These are phyloP conservation scores for Ascoidea rubescens DNA, from an alignment of 805 yeast species.

Conservation along the genomic window DNA sequence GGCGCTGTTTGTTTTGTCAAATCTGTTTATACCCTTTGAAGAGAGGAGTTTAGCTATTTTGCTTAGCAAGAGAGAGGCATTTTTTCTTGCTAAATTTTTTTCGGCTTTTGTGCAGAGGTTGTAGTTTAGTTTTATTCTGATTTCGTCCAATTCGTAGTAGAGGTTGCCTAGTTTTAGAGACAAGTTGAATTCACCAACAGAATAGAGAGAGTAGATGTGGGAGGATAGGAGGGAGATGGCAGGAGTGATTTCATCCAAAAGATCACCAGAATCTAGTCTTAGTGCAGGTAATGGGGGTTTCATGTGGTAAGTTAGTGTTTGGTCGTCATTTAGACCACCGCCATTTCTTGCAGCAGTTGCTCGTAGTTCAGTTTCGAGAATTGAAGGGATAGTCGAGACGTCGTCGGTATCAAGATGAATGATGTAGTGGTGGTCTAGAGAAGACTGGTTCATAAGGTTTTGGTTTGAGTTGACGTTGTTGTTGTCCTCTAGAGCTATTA, in stretches of 20 bases:
- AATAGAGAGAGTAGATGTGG: constrained; percentile 56
- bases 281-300: constrained; percentile 46
- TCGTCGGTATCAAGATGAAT: constrained; percentile 14
- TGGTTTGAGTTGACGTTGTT: constrained; percentile 3
- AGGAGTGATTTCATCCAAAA: constrained; percentile 43
- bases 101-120: constrained; percentile 43
- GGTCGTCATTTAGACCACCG: constrained; percentile 10
- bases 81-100: constrained; percentile 29
- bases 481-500: constrained; percentile 10
- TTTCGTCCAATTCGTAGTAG: constrained; percentile 43
- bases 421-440: constrained; percentile 7
- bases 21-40: constrained; percentile 20
- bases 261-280: constrained; percentile 26
- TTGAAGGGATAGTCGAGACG: constrained; percentile 17
- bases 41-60: constrained; percentile 49
- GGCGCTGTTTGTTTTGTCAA: constrained; percentile 16
- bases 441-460: constrained; percentile 16
- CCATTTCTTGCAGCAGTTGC: constrained; percentile 18
- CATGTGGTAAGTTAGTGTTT: constrained; percentile 15
- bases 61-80: constrained; percentile 36
- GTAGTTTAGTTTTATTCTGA: constrained; percentile 37
- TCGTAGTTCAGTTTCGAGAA: constrained; percentile 20
- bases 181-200: constrained; percentile 54
- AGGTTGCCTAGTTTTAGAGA: constrained; percentile 39
- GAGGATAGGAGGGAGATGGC: constrained; percentile 43